Conservation (phyloP, 179 eudicot species). For the Spinacia oleracea region DNA sequence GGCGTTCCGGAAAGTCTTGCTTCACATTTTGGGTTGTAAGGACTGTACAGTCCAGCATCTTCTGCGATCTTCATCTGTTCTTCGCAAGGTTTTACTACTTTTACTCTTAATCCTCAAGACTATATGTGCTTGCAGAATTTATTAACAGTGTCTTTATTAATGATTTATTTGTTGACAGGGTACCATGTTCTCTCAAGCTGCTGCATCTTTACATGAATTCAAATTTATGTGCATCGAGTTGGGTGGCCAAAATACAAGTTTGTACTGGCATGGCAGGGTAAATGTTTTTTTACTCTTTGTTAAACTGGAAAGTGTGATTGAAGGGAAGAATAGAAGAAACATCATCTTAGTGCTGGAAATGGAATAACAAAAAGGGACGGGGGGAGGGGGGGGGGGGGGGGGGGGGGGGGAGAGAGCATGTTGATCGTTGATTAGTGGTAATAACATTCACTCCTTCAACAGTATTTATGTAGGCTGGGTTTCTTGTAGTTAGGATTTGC, state of each 20-base stretch:
- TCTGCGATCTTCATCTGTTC: slow-evolving; percentile 74
- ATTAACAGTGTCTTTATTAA: slow-evolving; percentile 10
- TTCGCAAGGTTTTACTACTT: slow-evolving; percentile 89
- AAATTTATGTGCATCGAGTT: slow-evolving; percentile 55
- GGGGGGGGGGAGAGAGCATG: background rate
- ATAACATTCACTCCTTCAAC: slow-evolving; percentile 3
- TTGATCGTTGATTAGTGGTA: background rate
- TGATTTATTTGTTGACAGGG: slow-evolving; percentile 50
- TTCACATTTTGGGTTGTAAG: slow-evolving; percentile 66
- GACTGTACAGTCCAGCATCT: slow-evolving; percentile 74
- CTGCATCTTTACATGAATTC: slow-evolving; percentile 85
- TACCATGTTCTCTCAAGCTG: slow-evolving; percentile 89
- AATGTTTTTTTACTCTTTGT: slow-evolving; percentile 12
- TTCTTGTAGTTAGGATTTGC: background rate
- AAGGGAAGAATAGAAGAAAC: slow-evolving; percentile 1
- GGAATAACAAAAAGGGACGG: too few relatives aligned
- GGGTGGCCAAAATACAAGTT: slow-evolving; percentile 49
- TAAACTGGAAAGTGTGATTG: background rate
- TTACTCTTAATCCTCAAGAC: background rate
- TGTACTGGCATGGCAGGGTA: slow-evolving; percentile 97
- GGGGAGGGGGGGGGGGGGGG: too few relatives aligned
- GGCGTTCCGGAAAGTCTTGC: slow-evolving; percentile 82
- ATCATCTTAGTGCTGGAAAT: background rate
- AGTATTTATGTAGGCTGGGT: background rate
- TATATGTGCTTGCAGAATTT: background rate